Evolutionary conservation across 192 early-diverging fungal species (phyloP), one percentile per base, ranked within the genome.

Genomic region (Coemansia erecta): DNA sequence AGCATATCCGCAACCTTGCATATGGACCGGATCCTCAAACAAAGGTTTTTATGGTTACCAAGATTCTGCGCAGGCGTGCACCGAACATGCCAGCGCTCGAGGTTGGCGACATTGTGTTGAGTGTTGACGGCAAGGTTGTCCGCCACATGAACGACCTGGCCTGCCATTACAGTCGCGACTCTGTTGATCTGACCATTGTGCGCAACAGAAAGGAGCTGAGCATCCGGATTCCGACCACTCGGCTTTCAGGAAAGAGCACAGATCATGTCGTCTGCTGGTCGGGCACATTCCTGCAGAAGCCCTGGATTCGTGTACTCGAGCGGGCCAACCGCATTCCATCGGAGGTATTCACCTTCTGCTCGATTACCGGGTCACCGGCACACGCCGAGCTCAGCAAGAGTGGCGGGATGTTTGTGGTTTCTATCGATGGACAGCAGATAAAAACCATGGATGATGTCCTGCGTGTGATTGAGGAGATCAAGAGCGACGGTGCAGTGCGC

Each of bases 231-330:
- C 57, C 62, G 0, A 33, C 21, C 2, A 53, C 39, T 1, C 28
- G 23, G 17, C 56, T 65, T 21, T 4, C 19, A 6, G 10, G 23
- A 4, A 0, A 47, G 8, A 21, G 7, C 31, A 72, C 70, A 0
- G 56, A 44, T 18, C 42, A 51, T 4, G 40, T 69, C 17, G 53
- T 68, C 4, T 53, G 33, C 21, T 79, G 70, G 76, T 65, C 70
- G 1, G 76, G 76, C 0, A 39, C 62, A 48, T 58, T 54, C 14
- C 35, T 79, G 14, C 76, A 79, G 28, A 58, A 61, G 53, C 76
- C 70, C 0, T 53, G 53, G 13, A 18, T 40, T 41, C 28, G 63
- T 15, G 64, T 55, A 15, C 48, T 61, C 0, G 49, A 66, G 43
- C 58, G 57, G 19, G 40, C 66, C 4, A 66, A 26, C 9, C 45